phyloP scores from a whole-genome alignment of 78 protist genomes.

The Carpediemonas membranifera region DNA sequence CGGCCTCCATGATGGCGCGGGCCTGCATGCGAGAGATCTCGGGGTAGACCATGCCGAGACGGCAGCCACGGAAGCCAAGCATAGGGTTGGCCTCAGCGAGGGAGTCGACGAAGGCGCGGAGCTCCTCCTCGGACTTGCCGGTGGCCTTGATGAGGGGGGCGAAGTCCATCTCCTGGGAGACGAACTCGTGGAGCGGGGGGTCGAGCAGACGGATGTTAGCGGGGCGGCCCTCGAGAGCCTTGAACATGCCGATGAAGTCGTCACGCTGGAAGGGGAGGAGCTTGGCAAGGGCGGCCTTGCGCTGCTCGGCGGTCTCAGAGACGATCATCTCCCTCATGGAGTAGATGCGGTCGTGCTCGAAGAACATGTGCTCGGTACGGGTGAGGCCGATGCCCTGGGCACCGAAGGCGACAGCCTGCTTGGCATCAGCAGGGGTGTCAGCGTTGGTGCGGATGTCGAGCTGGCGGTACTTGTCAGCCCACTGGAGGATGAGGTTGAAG shows the following conservation, averaged over 20 bases:
- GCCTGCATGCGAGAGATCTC: slow-evolving; percentile 59
- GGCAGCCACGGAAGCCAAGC: slow-evolving; percentile 69
- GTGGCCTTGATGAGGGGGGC: slow-evolving; percentile 7
- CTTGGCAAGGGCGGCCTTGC: slow-evolving; percentile 37
- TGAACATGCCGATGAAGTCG: slow-evolving; percentile 41
- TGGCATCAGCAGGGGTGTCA: slow-evolving; percentile 52
- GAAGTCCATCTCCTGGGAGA: slow-evolving; percentile 17
- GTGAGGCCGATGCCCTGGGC: slow-evolving; percentile 50
- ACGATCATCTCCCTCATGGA: slow-evolving; percentile 56
- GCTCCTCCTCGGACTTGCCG: slow-evolving; percentile 17
- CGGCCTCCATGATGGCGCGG: slow-evolving; percentile 54
- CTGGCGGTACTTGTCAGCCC: slow-evolving; percentile 24
- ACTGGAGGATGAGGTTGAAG: slow-evolving; percentile 25
- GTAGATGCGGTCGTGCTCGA: slow-evolving; percentile 28
- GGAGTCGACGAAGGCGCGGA: slow-evolving; percentile 6
- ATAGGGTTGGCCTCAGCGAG: slow-evolving; percentile 66
- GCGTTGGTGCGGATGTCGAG: slow-evolving; percentile 53
- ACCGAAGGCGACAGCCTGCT: slow-evolving; percentile 32
- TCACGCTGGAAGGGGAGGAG: slow-evolving; percentile 42
- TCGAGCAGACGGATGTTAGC: slow-evolving; percentile 69
- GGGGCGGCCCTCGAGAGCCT: slow-evolving; percentile 40
- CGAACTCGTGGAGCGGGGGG: slow-evolving; percentile 75
- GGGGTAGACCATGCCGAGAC: slow-evolving; percentile 58
- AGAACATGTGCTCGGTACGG: slow-evolving; percentile 76
- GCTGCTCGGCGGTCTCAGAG: slow-evolving; percentile 28